Conservation (phyloP, 2,329 filamentous ascomycete genomes). For the Periconia macrospinosa region DNA sequence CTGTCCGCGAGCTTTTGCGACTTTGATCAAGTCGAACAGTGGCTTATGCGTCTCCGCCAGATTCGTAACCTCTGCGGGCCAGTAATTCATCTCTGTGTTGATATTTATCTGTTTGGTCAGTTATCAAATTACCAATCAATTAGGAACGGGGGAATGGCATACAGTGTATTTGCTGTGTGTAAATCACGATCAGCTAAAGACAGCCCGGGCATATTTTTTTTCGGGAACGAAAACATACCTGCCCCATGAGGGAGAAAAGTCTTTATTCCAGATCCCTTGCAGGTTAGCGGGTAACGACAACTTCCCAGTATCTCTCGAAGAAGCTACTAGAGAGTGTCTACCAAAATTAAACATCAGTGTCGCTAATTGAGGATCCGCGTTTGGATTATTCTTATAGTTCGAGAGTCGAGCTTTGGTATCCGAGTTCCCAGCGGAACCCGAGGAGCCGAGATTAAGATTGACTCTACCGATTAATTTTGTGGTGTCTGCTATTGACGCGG, state of each 20-base stretch:
- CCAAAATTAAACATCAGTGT: slow-evolving; percentile 43
- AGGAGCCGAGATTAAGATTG: slow-evolving; percentile 1
- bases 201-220: background rate
- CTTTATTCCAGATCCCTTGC: slow-evolving; percentile 48
- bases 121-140: background rate
- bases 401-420: background rate
- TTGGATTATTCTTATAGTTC: background rate
- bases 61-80: slow-evolving; percentile 28
- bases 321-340: slow-evolving; percentile 40
- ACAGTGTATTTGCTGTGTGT: slow-evolving; percentile 45
- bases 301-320: slow-evolving; percentile 17
- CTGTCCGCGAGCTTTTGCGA: slow-evolving; percentile 32
- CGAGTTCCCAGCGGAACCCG: background rate
- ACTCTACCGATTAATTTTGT: background rate
- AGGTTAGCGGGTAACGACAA: slow-evolving; percentile 44
- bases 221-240: background rate
- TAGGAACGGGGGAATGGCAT: background rate
- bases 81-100: slow-evolving; percentile 57
- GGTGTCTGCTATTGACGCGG: slow-evolving; percentile 1
- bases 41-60: slow-evolving; percentile 42
- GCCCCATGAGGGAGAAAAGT: slow-evolving; percentile 47
- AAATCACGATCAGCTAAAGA: background rate
- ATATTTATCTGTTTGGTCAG: slow-evolving; percentile 44
- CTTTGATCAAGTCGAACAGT: slow-evolving; percentile 45
- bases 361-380: slow-evolving; percentile 12